Percentiles rank a stretch among this genome's conserved stretches.
These are phyloP conservation scores for Zygotorulaspora florentina DNA, from an alignment of 805 yeast genomes.

Conservation along the genomic window DNA sequence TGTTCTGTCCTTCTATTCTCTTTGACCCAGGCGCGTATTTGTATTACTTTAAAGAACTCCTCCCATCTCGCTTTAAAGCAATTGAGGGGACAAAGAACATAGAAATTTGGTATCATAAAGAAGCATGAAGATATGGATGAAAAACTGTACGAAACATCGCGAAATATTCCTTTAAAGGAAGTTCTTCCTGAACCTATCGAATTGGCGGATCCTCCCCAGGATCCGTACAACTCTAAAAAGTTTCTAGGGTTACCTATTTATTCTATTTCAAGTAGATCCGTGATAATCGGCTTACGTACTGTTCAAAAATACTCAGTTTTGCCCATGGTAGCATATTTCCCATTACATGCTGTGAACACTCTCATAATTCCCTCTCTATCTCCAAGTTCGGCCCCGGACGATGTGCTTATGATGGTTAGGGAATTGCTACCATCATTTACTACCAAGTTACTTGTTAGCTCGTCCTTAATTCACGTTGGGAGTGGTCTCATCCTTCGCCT, in stretches of 20 bases:
- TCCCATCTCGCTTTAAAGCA: background rate
- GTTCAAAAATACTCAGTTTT: constrained; percentile 24
- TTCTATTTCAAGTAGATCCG: constrained; percentile 13
- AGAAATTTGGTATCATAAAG: background rate
- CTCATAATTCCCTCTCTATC: constrained; percentile 20
- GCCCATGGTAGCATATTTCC: constrained; percentile 24
- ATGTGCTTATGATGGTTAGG: constrained; percentile 27
- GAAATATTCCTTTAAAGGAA: constrained; percentile 12
- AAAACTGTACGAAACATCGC: background rate
- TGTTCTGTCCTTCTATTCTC: background rate
- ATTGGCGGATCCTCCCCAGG: constrained; percentile 8
- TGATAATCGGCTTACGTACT: constrained; percentile 12
- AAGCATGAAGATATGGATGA: background rate
- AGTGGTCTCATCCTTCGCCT: constrained; percentile 17
- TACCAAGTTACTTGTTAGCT: constrained; percentile 14
- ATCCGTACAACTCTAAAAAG: constrained; percentile 7
- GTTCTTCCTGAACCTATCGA: constrained; percentile 23
- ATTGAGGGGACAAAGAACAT: background rate
- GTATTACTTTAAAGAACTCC: background rate
- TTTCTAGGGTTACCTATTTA: constrained; percentile 12
- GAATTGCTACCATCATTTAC: constrained; percentile 23
- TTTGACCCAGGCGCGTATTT: background rate
- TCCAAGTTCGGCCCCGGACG: constrained; percentile 23
- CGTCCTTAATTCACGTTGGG: constrained; percentile 9
- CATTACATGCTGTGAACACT: constrained; percentile 26